phyloP scores from a whole-genome alignment of 306 rosid species.

The Morella rubra region DNA sequence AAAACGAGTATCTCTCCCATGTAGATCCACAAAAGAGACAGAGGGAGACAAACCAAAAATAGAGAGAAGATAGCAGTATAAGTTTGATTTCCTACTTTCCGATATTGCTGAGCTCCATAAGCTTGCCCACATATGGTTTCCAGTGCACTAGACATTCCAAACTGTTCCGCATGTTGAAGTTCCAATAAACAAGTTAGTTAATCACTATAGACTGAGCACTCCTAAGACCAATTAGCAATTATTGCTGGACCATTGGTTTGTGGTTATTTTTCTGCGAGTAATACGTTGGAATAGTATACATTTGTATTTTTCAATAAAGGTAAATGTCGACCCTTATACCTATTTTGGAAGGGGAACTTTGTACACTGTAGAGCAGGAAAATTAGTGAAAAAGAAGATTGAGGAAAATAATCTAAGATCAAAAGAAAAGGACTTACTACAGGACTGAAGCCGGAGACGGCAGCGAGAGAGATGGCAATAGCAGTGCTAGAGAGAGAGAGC shows the following conservation, averaged over 20 bases:
- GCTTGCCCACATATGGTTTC: conserved; percentile 65
- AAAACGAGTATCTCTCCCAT: conserved; percentile 55
- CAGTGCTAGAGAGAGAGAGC: conserved; percentile 51
- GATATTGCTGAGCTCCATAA: conserved; percentile 56
- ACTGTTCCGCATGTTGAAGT: conserved; percentile 25
- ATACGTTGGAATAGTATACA: too few species aligned
- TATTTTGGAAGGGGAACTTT: too few species aligned
- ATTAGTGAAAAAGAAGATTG: background rate
- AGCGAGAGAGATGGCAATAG: conserved; percentile 52
- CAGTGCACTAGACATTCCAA: conserved; percentile 57
- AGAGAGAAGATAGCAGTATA: conserved; percentile 63
- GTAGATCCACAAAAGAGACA: conserved; percentile 57
- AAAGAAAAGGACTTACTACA: conserved; percentile 34
- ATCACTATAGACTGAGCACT: background rate
- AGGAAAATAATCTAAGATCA: background rate
- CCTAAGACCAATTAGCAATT: background rate
- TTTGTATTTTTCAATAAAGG: too few species aligned
- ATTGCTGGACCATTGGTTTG: too few species aligned
- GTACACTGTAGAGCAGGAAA: too few species aligned
- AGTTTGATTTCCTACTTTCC: conserved; percentile 47
- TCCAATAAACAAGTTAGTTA: background rate
- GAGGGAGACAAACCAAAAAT: conserved; percentile 49
- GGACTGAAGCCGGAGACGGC: conserved; percentile 58
- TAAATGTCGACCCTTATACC: too few species aligned
- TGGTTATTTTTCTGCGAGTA: too few species aligned